These are phyloP conservation scores for Oropetium thomaeum DNA, from an alignment of 176 grass and related monocot genomes.

Conservation along the genomic window DNA sequence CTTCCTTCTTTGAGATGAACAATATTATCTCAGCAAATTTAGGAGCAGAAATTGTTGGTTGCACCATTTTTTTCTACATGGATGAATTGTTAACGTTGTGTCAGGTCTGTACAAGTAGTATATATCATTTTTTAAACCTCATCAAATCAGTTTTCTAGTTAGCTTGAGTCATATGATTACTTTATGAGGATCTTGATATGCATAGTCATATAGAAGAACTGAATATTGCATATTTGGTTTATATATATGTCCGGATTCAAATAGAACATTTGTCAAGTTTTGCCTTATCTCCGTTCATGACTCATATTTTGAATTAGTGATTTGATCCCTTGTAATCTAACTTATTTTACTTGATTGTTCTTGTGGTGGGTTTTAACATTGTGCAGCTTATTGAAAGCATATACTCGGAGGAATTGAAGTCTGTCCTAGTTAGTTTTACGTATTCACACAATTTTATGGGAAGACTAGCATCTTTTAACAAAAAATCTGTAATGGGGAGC, in stretches of 20 bases:
- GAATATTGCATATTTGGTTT: conserved; percentile 19
- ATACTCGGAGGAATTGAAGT: conserved; percentile 30
- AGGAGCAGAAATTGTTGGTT: conserved; percentile 42
- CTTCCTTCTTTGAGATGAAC: conserved; percentile 47
- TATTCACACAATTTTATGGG: conserved; percentile 57
- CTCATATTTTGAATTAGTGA: conserved; percentile 18
- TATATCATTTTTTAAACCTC: not conserved
- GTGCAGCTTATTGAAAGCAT: conserved; percentile 57
- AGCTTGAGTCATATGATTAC: not conserved
- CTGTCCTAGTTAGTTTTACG: conserved; percentile 31
- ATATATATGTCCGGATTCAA: not conserved
- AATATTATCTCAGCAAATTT: conserved; percentile 57
- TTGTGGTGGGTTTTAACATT: conserved; percentile 14
- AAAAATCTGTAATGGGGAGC: conserved; percentile 24
- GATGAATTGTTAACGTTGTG: conserved; percentile 61
- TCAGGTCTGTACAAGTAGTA: conserved; percentile 44
- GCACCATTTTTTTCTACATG: conserved; percentile 51
- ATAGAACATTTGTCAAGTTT: conserved; percentile 12
- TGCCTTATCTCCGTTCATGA: not conserved
- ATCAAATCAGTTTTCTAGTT: not conserved
- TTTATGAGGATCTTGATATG: not conserved
- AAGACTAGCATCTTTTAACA: conserved; percentile 49
- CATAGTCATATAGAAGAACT: not conserved
- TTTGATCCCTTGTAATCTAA: conserved; percentile 9
- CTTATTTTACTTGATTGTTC: not conserved